Percentiles rank a stretch among this genome's conserved stretches.
Evolutionary conservation across 345 rosid species (phyloP).

Genomic region (Arabis hirsuta): DNA sequence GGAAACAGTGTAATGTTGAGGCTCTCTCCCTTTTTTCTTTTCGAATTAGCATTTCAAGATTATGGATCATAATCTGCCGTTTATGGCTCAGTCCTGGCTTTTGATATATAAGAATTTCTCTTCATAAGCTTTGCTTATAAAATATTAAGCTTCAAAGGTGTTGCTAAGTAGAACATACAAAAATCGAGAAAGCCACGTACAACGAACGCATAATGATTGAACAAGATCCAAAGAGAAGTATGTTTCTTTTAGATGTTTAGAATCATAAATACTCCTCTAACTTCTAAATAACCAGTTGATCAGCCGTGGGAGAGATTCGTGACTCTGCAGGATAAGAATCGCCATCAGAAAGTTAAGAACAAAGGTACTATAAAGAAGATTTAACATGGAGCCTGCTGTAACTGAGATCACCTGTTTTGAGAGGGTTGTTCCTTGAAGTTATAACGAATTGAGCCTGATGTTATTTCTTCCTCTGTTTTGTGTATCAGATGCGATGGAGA

Average conservation of each 20-base stretch:
- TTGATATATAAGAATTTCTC: slow-evolving; percentile 24
- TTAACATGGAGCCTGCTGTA: not conserved
- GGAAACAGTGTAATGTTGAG: slow-evolving; percentile 21
- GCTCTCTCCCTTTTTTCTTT: not conserved
- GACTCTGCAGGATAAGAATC: slow-evolving; percentile 36
- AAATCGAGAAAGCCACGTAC: slow-evolving; percentile 17
- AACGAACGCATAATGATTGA: slow-evolving; percentile 29
- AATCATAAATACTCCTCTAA: slow-evolving; percentile 38
- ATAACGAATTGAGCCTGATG: slow-evolving; percentile 21
- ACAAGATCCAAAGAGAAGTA: slow-evolving; percentile 27
- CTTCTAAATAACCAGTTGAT: slow-evolving; percentile 28
- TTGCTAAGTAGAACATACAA: slow-evolving; percentile 26
- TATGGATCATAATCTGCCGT: not conserved
- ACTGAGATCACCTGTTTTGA: slow-evolving; percentile 32
- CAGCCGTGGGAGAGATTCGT: slow-evolving; percentile 35
- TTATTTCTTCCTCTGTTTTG: slow-evolving; percentile 26
- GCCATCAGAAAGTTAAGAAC: slow-evolving; percentile 12
- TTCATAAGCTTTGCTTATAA: slow-evolving; percentile 35
- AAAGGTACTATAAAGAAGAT: slow-evolving; percentile 3
- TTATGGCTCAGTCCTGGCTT: slow-evolving; percentile 20
- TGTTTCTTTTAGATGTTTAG: slow-evolving; percentile 23
- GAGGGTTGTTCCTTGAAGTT: slow-evolving; percentile 27
- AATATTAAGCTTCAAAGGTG: slow-evolving; percentile 32
- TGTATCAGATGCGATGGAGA: not conserved
- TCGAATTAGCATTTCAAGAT: slow-evolving; percentile 1